Evolutionary conservation across 1,284 basidiomycete species (phyloP).

Genomic region (Mixia osmundae): DNA sequence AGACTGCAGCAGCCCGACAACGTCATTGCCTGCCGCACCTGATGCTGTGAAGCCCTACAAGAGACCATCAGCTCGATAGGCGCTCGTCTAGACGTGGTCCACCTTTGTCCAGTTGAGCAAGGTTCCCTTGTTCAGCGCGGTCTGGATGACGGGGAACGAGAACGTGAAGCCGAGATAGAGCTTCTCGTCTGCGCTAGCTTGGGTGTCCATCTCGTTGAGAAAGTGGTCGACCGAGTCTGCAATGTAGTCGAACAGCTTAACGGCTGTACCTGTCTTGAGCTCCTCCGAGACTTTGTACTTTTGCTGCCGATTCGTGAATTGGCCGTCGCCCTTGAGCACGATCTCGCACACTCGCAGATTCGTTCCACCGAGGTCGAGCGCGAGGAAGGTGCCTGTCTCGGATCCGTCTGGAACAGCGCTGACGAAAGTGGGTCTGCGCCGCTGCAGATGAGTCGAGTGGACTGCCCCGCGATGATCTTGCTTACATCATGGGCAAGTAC

Average conservation of each 20-base stretch:
- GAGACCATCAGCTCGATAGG: neutral
- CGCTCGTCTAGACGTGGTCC: neutral
- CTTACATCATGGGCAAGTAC: slow-evolving; percentile 14
- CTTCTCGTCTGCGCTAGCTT: slow-evolving; percentile 24
- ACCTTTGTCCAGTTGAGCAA: slow-evolving; percentile 87
- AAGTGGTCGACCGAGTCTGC: slow-evolving; percentile 89
- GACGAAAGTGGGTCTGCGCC: slow-evolving; percentile 35
- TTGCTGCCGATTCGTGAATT: slow-evolving; percentile 68
- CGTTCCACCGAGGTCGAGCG: slow-evolving; percentile 68
- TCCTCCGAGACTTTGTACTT: slow-evolving; percentile 80
- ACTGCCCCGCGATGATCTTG: slow-evolving; percentile 26
- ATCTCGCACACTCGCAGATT: slow-evolving; percentile 62
- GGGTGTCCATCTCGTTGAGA: slow-evolving; percentile 40
- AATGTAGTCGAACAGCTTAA: slow-evolving; percentile 72
- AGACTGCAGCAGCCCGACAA: slow-evolving; percentile 75
- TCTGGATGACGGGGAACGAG: slow-evolving; percentile 92
- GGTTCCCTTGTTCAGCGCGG: slow-evolving; percentile 65
- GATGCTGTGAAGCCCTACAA: slow-evolving; percentile 6
- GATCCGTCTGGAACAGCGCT: slow-evolving; percentile 70
- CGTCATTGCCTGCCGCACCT: slow-evolving; percentile 62
- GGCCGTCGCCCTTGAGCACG: slow-evolving; percentile 60
- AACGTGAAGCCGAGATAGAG: slow-evolving; percentile 79
- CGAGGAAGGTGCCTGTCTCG: slow-evolving; percentile 77
- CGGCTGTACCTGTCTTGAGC: slow-evolving; percentile 69
- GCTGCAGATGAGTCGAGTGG: neutral